Percentiles rank a stretch among this genome's conserved stretches.
Conservation (phyloP, 148 eudicot genomes). For the Amaranthus cruentus region DNA sequence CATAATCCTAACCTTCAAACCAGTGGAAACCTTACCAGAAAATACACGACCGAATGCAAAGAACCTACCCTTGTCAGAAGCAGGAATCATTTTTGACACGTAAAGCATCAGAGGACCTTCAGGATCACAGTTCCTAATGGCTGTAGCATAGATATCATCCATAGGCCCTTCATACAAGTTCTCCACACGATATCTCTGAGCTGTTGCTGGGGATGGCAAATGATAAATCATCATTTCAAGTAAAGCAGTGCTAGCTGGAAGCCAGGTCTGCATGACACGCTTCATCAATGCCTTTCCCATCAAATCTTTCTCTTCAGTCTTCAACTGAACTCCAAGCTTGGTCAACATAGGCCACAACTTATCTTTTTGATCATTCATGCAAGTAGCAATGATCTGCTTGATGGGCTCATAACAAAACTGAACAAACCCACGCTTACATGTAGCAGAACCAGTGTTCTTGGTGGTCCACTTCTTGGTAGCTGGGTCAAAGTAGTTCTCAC, state of each 20-base stretch:
- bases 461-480: conserved; percentile 39
- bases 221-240: conserved; percentile 80
- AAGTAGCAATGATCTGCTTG: conserved; percentile 19
- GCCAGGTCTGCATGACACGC: conserved; percentile 50
- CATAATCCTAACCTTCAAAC: conserved; percentile 24
- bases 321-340: conserved; percentile 37
- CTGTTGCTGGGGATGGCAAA: conserved; percentile 59
- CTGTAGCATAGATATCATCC: conserved; percentile 33
- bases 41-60: conserved; percentile 78
- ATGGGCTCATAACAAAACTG: conserved; percentile 49
- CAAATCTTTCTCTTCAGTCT: conserved; percentile 57
- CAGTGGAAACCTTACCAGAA: conserved; percentile 38
- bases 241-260: conserved; percentile 58
- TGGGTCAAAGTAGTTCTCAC: conserved; percentile 39
- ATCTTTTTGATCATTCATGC: conserved; percentile 47
- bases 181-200: conserved; percentile 53
- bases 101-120: conserved; percentile 32
- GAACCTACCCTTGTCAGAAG: conserved; percentile 68
- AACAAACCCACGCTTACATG: conserved; percentile 40
- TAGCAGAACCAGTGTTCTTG: conserved; percentile 29
- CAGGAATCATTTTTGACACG: conserved; percentile 51
- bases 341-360: conserved; percentile 61
- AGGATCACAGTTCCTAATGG: conserved; percentile 26
- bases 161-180: conserved; percentile 49
- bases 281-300: conserved; percentile 44